Conservation (phyloP, 2,329 filamentous ascomycete genomes). For the Ciborinia camelliae region DNA sequence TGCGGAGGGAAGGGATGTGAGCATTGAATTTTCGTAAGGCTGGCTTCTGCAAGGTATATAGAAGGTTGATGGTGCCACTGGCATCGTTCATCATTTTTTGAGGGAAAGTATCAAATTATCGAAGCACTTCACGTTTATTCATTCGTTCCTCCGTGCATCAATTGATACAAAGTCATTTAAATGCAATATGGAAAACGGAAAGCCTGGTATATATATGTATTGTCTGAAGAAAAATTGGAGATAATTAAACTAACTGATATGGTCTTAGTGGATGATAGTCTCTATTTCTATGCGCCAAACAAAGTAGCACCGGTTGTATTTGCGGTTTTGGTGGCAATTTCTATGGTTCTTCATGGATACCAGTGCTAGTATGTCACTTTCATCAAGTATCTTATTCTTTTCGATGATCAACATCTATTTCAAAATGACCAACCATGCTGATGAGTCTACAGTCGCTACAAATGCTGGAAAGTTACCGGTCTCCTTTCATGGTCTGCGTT, state of each 20-base stretch:
- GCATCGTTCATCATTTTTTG: not conserved
- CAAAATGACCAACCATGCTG: too few relatives aligned
- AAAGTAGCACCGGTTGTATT: conserved; percentile 54
- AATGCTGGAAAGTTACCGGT: conserved; percentile 53
- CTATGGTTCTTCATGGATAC: conserved; percentile 49
- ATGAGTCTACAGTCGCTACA: conserved; percentile 47
- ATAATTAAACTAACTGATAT: not conserved
- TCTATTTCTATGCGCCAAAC: conserved; percentile 52
- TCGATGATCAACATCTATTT: too few relatives aligned
- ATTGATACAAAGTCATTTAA: not conserved
- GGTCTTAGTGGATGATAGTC: conserved; percentile 36
- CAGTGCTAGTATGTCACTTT: conserved; percentile 50
- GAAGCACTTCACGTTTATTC: too few relatives aligned
- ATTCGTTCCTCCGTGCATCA: too few relatives aligned
- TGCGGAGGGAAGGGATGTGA: not conserved
- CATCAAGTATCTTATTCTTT: too few relatives aligned
- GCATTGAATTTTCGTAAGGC: too few relatives aligned
- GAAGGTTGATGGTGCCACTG: not conserved
- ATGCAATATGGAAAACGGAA: conserved; percentile 16
- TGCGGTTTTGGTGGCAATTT: conserved; percentile 46
- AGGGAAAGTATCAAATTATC: not conserved
- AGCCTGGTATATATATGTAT: conserved; percentile 14
- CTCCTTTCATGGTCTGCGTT: conserved; percentile 53
- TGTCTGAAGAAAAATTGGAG: not conserved
- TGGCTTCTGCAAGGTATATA: not conserved